Evolutionary conservation across 805 yeast species (phyloP).

Genomic region (Candida andamanensis): DNA sequence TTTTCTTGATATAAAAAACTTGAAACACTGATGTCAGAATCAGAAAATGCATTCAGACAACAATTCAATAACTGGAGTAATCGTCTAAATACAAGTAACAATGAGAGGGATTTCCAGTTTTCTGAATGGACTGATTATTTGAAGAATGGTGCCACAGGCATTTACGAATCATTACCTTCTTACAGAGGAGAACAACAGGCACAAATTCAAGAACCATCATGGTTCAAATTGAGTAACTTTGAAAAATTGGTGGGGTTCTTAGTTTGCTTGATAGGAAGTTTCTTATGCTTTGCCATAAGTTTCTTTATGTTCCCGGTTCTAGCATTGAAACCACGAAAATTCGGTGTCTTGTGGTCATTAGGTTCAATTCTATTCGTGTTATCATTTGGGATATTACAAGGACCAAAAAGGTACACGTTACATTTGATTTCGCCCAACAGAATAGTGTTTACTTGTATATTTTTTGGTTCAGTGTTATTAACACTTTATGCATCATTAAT

Average conservation of each 20-base stretch:
- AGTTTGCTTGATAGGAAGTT: conserved; percentile 69
- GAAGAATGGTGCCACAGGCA: conserved; percentile 43
- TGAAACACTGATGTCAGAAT: conserved; percentile 15
- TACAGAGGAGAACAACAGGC: conserved; percentile 38
- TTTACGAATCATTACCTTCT: conserved; percentile 63
- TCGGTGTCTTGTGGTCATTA: conserved; percentile 85
- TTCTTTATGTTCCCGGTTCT: conserved; percentile 83
- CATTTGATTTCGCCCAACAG: conserved; percentile 76
- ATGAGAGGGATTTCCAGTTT: conserved; percentile 18
- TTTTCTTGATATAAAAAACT: too few species aligned
- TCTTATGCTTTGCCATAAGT: conserved; percentile 78
- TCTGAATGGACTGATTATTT: conserved; percentile 42
- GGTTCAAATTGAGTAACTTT: conserved; percentile 72
- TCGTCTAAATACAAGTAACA: conserved; percentile 3
- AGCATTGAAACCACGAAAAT: conserved; percentile 85
- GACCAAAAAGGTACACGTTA: conserved; percentile 72
- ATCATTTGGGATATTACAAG: conserved; percentile 89
- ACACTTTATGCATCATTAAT: conserved; percentile 74
- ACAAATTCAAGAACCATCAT: conserved; percentile 57
- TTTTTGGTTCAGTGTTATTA: conserved; percentile 70
- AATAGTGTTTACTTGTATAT: conserved; percentile 72
- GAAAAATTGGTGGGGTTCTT: conserved; percentile 78
- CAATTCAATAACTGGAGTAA: conserved; percentile 30
- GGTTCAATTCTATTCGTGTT: conserved; percentile 84
- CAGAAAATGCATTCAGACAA: conserved; percentile 30